Conservation (phyloP, 192 early-diverging fungal genomes). For the Spinellus fusiger region DNA sequence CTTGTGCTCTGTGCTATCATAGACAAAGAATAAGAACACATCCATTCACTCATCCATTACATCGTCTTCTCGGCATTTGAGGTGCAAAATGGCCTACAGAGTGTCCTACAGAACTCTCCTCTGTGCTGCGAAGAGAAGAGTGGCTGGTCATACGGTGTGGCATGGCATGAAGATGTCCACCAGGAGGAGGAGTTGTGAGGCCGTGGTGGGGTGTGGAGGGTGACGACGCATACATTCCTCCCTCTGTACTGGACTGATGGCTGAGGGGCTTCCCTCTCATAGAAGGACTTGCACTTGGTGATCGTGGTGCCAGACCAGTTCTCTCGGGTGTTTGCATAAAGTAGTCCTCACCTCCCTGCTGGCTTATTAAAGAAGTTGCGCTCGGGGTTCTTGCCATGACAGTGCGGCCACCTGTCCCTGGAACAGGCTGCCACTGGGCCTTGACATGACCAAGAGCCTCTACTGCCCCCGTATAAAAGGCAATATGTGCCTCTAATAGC, state of each 20-base stretch:
- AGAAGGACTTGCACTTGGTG: neutral
- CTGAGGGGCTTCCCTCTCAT: neutral
- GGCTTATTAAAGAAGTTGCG: neutral
- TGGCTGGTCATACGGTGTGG: neutral
- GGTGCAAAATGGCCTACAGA: neutral
- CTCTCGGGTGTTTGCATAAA: neutral
- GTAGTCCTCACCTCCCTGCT: neutral
- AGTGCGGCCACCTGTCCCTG: neutral
- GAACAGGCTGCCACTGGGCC: neutral
- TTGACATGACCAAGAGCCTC: neutral
- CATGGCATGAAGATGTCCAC: neutral
- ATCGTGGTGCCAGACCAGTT: neutral
- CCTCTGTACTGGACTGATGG: neutral
- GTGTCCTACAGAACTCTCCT: neutral
- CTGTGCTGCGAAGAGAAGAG: neutral
- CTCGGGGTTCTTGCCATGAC: neutral
- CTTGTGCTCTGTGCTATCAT: constrained; percentile 14
- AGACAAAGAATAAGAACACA: neutral
- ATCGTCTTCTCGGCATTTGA: constrained; percentile 12
- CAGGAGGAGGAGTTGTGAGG: too few relatives aligned
- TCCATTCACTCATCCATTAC: constrained; percentile 1
- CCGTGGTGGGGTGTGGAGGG: too few relatives aligned
- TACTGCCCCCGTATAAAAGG: neutral
- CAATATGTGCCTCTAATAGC: constrained; percentile 2
- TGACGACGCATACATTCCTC: too few relatives aligned